Percentiles rank a stretch among this genome's conserved stretches.
phyloP scores from a whole-genome alignment of 2,329 filamentous ascomycete species.

The Hypoxylon sp. region DNA sequence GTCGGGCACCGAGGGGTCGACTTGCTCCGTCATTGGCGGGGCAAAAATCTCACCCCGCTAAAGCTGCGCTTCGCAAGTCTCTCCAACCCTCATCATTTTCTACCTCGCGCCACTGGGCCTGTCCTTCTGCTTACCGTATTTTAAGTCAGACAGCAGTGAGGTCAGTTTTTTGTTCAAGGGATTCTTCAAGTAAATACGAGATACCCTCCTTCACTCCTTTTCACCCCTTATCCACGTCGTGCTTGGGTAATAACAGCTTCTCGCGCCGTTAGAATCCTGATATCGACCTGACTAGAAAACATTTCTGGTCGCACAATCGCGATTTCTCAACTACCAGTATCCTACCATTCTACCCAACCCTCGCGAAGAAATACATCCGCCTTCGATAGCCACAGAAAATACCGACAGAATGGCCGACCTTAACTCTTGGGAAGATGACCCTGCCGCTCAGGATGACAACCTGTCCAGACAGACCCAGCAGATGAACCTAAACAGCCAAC shows the following conservation, averaged over 20 bases:
- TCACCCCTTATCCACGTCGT: slow-evolving; percentile 12
- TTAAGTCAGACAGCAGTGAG: slow-evolving; percentile 9
- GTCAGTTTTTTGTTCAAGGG: slow-evolving; percentile 1
- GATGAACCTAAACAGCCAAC: slow-evolving; percentile 72
- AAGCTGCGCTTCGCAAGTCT: too few relatives aligned
- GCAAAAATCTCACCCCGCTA: slow-evolving; percentile 33
- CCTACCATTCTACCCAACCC: background rate
- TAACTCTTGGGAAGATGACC: slow-evolving; percentile 95
- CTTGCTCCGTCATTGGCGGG: slow-evolving; percentile 36
- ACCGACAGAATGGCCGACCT: slow-evolving; percentile 77
- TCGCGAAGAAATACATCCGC: background rate
- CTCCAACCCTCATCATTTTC: background rate
- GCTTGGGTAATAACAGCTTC: background rate
- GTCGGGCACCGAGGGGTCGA: background rate
- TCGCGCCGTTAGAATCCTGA: background rate
- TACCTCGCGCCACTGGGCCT: slow-evolving; percentile 1
- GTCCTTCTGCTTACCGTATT: background rate
- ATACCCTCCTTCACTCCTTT: background rate
- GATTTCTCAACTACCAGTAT: background rate
- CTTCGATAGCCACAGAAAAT: slow-evolving; percentile 17
- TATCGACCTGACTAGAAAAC: slow-evolving; percentile 4
- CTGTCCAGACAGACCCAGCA: slow-evolving; percentile 80
- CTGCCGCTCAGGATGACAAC: slow-evolving; percentile 77
- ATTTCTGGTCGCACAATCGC: slow-evolving; percentile 23
- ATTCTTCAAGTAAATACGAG: background rate